These are phyloP conservation scores for Naganishia randhawae DNA, from an alignment of 768 basidiomycete species.

Conservation along the genomic window DNA sequence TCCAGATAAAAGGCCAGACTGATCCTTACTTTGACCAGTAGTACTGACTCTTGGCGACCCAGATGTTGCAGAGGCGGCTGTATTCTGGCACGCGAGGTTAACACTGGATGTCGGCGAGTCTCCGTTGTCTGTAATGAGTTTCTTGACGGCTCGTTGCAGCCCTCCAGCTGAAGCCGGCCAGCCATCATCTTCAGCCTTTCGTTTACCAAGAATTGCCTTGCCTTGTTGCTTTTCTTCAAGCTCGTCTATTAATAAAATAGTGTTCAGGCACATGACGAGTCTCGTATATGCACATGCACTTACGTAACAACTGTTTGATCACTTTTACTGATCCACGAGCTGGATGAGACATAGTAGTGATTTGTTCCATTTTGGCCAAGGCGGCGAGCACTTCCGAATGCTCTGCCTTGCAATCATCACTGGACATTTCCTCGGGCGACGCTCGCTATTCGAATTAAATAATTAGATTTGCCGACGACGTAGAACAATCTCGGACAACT, in stretches of 20 bases:
- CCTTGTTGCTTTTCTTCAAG: constrained; percentile 44
- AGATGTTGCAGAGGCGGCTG: constrained; percentile 33
- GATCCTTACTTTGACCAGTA: background rate
- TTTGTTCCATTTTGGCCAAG: constrained; percentile 46
- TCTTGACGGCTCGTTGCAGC: constrained; percentile 49
- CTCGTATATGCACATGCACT: constrained; percentile 19
- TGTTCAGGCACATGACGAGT: constrained; percentile 20
- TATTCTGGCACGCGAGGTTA: constrained; percentile 4
- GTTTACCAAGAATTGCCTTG: constrained; percentile 39
- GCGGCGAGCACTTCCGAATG: constrained; percentile 45
- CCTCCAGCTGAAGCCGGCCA: constrained; percentile 36
- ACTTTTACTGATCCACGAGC: constrained; percentile 48
- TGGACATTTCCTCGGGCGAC: constrained; percentile 38
- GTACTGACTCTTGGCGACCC: constrained; percentile 4
- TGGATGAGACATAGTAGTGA: constrained; percentile 47
- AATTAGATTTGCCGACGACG: background rate
- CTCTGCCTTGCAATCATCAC: constrained; percentile 40
- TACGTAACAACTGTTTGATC: constrained; percentile 47
- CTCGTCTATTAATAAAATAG: constrained; percentile 37
- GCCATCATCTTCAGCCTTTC: constrained; percentile 33
- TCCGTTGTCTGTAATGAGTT: constrained; percentile 42
- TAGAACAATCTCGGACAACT: constrained; percentile 21
- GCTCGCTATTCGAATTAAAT: constrained; percentile 30
- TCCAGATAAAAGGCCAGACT: background rate
- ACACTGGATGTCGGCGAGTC: background rate